Conservation (phyloP, 2,329 filamentous ascomycete genomes). For the Pleoardoris graminearum region DNA sequence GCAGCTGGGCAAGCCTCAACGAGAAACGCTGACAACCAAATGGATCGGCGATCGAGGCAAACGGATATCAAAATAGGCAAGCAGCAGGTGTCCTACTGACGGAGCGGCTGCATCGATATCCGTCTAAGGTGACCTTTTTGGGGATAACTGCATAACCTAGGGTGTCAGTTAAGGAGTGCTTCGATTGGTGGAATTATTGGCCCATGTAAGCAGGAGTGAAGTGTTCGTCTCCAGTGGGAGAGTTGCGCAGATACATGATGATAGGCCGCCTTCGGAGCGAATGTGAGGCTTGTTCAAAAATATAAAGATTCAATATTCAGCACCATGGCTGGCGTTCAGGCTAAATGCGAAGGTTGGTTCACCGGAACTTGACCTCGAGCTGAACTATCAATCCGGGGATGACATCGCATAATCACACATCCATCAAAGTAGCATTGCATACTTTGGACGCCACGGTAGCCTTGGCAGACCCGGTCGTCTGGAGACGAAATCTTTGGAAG, state of each 20-base stretch:
- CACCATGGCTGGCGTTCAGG: conserved; percentile 18
- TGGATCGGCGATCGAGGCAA: conserved; percentile 18
- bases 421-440: conserved; percentile 12
- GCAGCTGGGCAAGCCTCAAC: conserved; percentile 23
- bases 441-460: conserved; percentile 14
- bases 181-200: conserved; percentile 32
- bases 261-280: conserved; percentile 27
- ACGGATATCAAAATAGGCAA: conserved; percentile 17
- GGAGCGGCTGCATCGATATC: conserved; percentile 27
- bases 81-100: conserved; percentile 31
- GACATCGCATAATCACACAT: conserved; percentile 19
- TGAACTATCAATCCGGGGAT: conserved; percentile 11
- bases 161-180: conserved; percentile 23
- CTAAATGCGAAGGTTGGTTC: conserved; percentile 17
- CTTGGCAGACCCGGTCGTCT: conserved; percentile 16
- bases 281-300: conserved; percentile 17
- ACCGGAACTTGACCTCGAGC: conserved; percentile 9
- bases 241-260: conserved; percentile 28
- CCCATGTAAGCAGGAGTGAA: background rate
- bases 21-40: conserved; percentile 19
- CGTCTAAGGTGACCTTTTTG: conserved; percentile 34
- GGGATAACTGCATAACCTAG: conserved; percentile 25
- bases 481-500: conserved; percentile 32
- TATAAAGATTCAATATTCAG: conserved; percentile 20
- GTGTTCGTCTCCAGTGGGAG: conserved; percentile 9